phyloP scores from a whole-genome alignment of 495 filamentous ascomycete genomes.

The Collariella sp. region DNA sequence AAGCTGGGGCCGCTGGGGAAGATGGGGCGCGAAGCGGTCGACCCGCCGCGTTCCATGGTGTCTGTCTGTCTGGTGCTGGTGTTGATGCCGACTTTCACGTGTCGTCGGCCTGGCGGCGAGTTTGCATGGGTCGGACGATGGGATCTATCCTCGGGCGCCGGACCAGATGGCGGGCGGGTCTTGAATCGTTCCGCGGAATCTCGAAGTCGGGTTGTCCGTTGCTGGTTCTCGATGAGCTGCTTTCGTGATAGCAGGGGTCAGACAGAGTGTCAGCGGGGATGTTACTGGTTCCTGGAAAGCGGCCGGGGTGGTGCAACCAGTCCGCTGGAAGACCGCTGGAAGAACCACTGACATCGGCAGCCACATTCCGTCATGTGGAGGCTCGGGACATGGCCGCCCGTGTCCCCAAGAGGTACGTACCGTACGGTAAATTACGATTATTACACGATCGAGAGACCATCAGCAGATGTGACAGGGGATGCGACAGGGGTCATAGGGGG shows the following conservation, averaged over 20 bases:
- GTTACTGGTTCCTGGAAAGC: background rate
- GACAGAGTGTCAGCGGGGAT: background rate
- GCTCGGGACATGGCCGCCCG: background rate
- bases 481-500: background rate
- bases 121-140: conserved; percentile 9
- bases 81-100: conserved; percentile 20
- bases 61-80: too few species aligned
- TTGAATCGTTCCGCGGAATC: background rate
- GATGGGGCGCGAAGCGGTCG: conserved; percentile 49
- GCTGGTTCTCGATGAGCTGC: background rate
- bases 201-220: background rate
- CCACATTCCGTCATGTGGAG: background rate
- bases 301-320: background rate
- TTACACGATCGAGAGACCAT: background rate
- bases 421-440: background rate
- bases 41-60: conserved; percentile 40
- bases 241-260: background rate
- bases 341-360: too few species aligned
- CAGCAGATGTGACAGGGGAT: background rate
- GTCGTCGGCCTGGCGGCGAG: conserved; percentile 4
- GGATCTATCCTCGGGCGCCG: background rate
- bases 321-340: too few species aligned
- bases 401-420: background rate
- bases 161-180: background rate
- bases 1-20: conserved; percentile 75